Base-by-base conservation (phyloP, 495 filamentous ascomycete genomes). In the Xylaria intraflava region DNA sequence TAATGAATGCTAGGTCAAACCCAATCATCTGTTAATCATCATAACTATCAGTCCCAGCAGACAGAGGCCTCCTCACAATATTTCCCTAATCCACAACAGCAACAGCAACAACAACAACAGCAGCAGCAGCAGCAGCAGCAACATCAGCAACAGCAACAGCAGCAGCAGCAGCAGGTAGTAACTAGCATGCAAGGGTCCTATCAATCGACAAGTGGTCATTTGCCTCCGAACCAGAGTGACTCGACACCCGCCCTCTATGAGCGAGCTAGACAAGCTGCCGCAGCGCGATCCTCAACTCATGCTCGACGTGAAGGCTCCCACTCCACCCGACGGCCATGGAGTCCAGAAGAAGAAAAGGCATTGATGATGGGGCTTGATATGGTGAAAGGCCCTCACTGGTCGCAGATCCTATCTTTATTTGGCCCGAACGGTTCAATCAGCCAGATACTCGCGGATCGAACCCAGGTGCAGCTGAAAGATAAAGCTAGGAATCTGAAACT, bases 341-440 rank as follows among this genome's bases (percentile, higher is more conserved):
- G 87, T 0, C 82, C 82, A 0, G 89, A 93, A 50, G 91, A 97
- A 69, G 91, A 97, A 63, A 88, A 88, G 62, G 90, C 91, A 0
- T 74, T 97, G 44, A 93, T 97, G 88, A 83, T 86, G 30, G 91
- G 91, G 10, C 79, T 97, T 9, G 92, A 95, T 64, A 83, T 84
- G 49, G 91, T 97, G 24, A 90, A 90, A 64, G 91, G 91, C 0
- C 91, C 91, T 44, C 92, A 97, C 59, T 97, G 91, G 91, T 90
- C 86, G 56, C 90, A 96, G 64, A 97, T 97, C 31, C 75, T 97
- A 2, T 84, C 84, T 11, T 82, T 97, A 62, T 96, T 91, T 61
- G 91, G 91, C 0, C 80, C 82, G 0, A 87, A 87, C 30, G 91
- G 91, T 4, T 85, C 83, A 3, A 81, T 93, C 48, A 91, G 85